phyloP scores from a whole-genome alignment of 2,329 filamentous ascomycete genomes.

The Aspergillus pseudotamarii region DNA sequence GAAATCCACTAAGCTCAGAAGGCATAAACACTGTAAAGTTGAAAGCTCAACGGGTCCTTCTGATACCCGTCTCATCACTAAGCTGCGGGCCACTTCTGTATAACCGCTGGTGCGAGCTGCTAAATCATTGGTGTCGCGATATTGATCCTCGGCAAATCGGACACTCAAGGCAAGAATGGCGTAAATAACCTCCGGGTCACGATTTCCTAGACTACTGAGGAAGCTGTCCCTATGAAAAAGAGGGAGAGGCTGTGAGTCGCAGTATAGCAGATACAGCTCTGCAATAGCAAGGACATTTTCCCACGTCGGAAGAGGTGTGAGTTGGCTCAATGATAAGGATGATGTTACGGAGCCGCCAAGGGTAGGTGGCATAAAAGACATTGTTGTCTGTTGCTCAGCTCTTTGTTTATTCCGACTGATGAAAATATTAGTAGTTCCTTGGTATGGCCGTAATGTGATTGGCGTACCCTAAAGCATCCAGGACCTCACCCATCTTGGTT shows the following conservation, averaged over 20 bases:
- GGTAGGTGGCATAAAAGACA: conserved; percentile 14
- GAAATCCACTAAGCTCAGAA: conserved; percentile 46
- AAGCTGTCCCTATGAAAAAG: conserved; percentile 50
- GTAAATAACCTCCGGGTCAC: conserved; percentile 42
- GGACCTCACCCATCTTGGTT: conserved; percentile 37
- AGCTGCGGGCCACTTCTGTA: conserved; percentile 38
- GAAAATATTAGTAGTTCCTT: conserved; percentile 1
- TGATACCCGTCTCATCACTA: conserved; percentile 44
- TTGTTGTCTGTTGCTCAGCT: conserved; percentile 13
- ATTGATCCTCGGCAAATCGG: conserved; percentile 43
- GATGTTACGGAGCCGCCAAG: conserved; percentile 10
- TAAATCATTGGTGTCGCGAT: conserved; percentile 25
- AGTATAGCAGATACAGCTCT: conserved; percentile 51
- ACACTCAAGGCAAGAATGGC: conserved; percentile 45
- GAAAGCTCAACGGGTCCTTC: conserved; percentile 46
- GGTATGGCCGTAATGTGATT: conserved; percentile 6
- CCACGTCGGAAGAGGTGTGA: conserved; percentile 40
- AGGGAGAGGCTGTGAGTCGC: conserved; percentile 54
- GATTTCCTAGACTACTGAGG: conserved; percentile 40
- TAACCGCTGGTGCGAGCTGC: conserved; percentile 38
- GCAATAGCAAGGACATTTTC: conserved; percentile 43
- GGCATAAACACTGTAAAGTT: conserved; percentile 46
- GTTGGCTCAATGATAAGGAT: conserved; percentile 18
- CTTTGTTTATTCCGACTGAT: conserved; percentile 18
- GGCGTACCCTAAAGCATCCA: conserved; percentile 40